Evolutionary conservation across 2,329 filamentous ascomycete species (phyloP).

Genomic region (Talaromyces pinophilus): DNA sequence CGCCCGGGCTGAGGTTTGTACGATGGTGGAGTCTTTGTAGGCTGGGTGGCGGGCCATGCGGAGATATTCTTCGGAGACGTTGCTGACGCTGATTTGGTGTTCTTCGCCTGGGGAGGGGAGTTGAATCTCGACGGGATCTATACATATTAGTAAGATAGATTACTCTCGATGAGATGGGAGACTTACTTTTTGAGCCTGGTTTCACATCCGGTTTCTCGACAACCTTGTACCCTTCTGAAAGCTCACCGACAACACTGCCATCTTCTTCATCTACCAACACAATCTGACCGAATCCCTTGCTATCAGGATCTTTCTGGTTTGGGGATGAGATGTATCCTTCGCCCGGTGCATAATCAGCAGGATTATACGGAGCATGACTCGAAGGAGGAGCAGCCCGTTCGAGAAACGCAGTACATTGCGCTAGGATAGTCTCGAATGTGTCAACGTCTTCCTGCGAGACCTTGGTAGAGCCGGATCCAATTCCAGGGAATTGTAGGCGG

Average conservation of each 20-base stretch:
- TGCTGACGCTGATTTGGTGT: conserved; percentile 50
- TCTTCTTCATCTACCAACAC: conserved; percentile 95
- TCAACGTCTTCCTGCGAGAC: conserved; percentile 89
- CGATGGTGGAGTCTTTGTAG: conserved; percentile 84
- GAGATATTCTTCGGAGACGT: conserved; percentile 62
- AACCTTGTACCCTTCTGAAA: conserved; percentile 78
- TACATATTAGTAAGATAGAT: conserved; percentile 18
- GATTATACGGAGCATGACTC: conserved; percentile 66
- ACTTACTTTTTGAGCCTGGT: conserved; percentile 85
- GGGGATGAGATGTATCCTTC: conserved; percentile 66
- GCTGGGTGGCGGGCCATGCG: conserved; percentile 80
- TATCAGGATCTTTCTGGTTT: not conserved
- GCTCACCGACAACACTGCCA: conserved; percentile 89
- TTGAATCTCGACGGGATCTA: conserved; percentile 53
- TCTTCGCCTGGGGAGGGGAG: conserved; percentile 50
- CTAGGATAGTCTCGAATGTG: conserved; percentile 95
- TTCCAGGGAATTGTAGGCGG: conserved; percentile 80
- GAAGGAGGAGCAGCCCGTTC: conserved; percentile 72
- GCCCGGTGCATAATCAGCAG: conserved; percentile 74
- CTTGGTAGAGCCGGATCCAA: conserved; percentile 63
- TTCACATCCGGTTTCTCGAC: conserved; percentile 74
- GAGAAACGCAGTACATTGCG: conserved; percentile 95
- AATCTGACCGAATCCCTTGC: conserved; percentile 59
- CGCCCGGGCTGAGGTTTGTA: conserved; percentile 81
- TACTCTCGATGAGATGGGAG: not conserved